These are phyloP conservation scores for Albophoma yamanashiensis DNA, from an alignment of 2,329 filamentous ascomycete genomes.

Conservation along the genomic window DNA sequence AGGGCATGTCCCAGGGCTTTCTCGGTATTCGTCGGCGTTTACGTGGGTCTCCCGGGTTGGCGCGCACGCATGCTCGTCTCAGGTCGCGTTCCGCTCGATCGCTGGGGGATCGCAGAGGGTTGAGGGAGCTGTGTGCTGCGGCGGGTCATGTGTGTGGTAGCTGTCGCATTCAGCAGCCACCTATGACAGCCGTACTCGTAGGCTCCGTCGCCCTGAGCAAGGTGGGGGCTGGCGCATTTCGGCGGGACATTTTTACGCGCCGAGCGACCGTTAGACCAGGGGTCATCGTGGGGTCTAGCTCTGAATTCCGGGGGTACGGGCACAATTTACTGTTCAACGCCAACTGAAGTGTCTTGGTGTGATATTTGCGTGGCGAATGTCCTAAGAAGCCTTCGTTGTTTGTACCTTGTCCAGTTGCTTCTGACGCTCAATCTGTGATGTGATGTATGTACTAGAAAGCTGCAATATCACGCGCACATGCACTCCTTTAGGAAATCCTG, in stretches of 20 bases:
- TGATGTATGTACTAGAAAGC: too few relatives aligned
- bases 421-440: too few relatives aligned
- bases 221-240: background rate
- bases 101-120: background rate
- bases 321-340: too few relatives aligned
- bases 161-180: background rate
- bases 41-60: background rate
- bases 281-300: background rate
- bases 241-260: constrained; percentile 5
- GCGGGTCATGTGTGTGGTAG: background rate
- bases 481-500: background rate
- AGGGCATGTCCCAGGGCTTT: background rate
- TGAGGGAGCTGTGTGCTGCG: background rate
- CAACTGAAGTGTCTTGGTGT: too few relatives aligned
- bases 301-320: too few relatives aligned
- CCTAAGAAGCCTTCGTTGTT: too few relatives aligned
- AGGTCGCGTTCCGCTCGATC: background rate
- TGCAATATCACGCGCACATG: background rate
- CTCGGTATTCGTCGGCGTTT: background rate
- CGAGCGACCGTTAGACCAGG: background rate
- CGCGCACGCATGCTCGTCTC: background rate
- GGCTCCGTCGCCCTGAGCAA: background rate
- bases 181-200: background rate
- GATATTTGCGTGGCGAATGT: too few relatives aligned
- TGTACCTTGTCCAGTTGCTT: too few relatives aligned